Conservation (phyloP, 345 rosid species). For the Erucastrum elatum region DNA sequence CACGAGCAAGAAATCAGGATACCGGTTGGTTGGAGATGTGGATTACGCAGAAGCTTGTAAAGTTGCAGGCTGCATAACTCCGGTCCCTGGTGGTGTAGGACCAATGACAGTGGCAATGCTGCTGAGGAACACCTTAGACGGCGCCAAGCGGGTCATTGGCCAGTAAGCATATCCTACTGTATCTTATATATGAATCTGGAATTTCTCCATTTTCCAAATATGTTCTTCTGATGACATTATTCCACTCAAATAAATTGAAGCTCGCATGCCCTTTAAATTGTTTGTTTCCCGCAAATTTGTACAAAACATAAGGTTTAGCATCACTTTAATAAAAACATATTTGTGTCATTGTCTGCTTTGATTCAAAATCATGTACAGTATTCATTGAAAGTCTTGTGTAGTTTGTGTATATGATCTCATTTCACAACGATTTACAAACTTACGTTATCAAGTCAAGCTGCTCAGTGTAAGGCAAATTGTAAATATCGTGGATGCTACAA, state of each 20-base stretch:
- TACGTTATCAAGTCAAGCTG: too few species aligned
- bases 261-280: not conserved
- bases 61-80: conserved; percentile 82
- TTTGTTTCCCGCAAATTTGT: not conserved
- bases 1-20: conserved; percentile 72
- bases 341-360: too few species aligned
- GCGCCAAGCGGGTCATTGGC: conserved; percentile 67
- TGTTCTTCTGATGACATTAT: not conserved
- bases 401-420: too few species aligned
- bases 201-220: not conserved
- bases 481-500: too few species aligned
- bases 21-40: conserved; percentile 93
- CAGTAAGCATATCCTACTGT: conserved; percentile 29
- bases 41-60: conserved; percentile 73
- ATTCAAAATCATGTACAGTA: too few species aligned
- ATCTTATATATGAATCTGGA: conserved; percentile 4
- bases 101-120: conserved; percentile 98
- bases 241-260: not conserved
- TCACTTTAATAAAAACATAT: not conserved
- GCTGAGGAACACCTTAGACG: conserved; percentile 76
- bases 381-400: too few species aligned
- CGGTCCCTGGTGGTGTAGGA: conserved; percentile 97
- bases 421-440: too few species aligned
- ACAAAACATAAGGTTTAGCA: not conserved
- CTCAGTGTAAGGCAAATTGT: too few species aligned